Evolutionary conservation across 768 basidiomycete genomes (phyloP).

Genomic region (Rhizopogon salebrosus): DNA sequence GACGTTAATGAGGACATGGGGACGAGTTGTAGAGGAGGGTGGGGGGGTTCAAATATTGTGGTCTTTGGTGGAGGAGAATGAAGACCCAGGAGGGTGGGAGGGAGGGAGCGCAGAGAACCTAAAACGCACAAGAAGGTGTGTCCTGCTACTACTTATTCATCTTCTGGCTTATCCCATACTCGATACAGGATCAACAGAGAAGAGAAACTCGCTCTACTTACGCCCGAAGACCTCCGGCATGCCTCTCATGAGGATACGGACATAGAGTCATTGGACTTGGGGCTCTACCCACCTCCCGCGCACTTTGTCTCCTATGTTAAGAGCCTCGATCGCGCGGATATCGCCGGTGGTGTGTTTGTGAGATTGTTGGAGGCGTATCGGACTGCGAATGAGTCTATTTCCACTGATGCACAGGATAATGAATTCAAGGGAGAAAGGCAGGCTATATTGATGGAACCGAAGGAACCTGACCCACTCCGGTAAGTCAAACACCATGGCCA

Average conservation of each 20-base stretch:
- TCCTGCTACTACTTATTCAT: not conserved
- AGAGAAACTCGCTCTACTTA: slow-evolving; percentile 40
- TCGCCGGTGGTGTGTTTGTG: slow-evolving; percentile 72
- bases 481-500: slow-evolving; percentile 18
- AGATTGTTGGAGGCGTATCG: slow-evolving; percentile 68
- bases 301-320: slow-evolving; percentile 66
- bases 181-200: slow-evolving; percentile 4
- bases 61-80: slow-evolving; percentile 39
- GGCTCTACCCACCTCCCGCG: slow-evolving; percentile 68
- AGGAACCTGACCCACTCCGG: slow-evolving; percentile 48
- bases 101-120: slow-evolving; percentile 52
- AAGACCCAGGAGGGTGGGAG: slow-evolving; percentile 35
- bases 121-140: slow-evolving; percentile 39
- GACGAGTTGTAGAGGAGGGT: slow-evolving; percentile 47
- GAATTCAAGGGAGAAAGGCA: slow-evolving; percentile 28
- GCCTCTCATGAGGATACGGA: slow-evolving; percentile 40
- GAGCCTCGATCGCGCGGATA: slow-evolving; percentile 58
- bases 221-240: slow-evolving; percentile 42
- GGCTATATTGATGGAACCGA: not conserved
- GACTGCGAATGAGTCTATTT: not conserved
- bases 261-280: slow-evolving; percentile 45
- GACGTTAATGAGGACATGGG: slow-evolving; percentile 72
- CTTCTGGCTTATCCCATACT: no score
- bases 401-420: slow-evolving; percentile 8
- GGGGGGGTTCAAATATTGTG: slow-evolving; percentile 56